Evolutionary conservation across 345 rosid genomes (phyloP).

Genomic region (Pugionium cornutum): DNA sequence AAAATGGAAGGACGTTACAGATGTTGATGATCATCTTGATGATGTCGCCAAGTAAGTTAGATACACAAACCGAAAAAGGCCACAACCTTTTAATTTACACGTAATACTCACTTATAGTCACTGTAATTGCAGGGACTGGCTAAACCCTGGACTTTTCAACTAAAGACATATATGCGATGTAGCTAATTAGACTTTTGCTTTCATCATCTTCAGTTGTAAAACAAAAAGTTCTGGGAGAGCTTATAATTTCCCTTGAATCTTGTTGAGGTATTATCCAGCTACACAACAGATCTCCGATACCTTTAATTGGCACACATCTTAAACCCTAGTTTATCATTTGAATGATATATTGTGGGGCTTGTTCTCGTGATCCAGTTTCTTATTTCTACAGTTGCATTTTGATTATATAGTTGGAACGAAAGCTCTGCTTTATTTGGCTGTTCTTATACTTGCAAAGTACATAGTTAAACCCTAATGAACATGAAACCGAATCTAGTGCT

Average conservation of each 20-base stretch:
- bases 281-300: constrained; percentile 14
- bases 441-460: constrained; percentile 7
- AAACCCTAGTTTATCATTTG: constrained; percentile 14
- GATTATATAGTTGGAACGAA: constrained; percentile 26
- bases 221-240: not conserved
- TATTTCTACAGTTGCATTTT: constrained; percentile 19
- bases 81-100: constrained; percentile 10
- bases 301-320: constrained; percentile 21
- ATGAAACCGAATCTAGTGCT: constrained; percentile 32
- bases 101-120: constrained; percentile 23
- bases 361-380: constrained; percentile 11
- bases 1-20: constrained; percentile 82
- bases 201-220: constrained; percentile 10
- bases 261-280: constrained; percentile 33
- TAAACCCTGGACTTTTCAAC: constrained; percentile 83
- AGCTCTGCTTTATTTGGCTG: constrained; percentile 24
- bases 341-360: constrained; percentile 31
- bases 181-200: constrained; percentile 27
- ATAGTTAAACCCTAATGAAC: constrained; percentile 27
- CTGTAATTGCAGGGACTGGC: constrained; percentile 80
- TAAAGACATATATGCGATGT: constrained; percentile 38
- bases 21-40: constrained; percentile 94
- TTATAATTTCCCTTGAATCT: constrained; percentile 25
- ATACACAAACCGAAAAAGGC: not conserved
- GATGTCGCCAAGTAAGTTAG: constrained; percentile 74